These are phyloP conservation scores for Camelina neglecta DNA, from an alignment of 345 rosid genomes.

Conservation along the genomic window DNA sequence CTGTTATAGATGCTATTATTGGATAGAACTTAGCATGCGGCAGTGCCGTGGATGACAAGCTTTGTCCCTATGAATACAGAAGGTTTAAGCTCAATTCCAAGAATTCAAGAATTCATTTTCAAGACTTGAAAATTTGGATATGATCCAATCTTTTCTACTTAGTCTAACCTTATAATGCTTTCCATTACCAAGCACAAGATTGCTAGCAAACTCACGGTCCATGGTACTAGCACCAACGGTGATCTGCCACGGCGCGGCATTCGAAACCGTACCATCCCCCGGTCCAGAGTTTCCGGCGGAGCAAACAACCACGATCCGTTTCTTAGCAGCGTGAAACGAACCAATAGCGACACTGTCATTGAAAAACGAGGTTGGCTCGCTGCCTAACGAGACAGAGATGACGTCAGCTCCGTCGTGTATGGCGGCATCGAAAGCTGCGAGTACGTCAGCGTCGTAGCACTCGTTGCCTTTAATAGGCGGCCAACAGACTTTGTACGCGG, in stretches of 20 bases:
- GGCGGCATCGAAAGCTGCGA: constrained; percentile 74
- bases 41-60: constrained; percentile 58
- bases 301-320: constrained; percentile 63
- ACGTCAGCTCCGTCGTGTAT: constrained; percentile 82
- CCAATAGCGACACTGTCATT: constrained; percentile 73
- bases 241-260: constrained; percentile 85
- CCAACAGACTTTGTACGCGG: constrained; percentile 92
- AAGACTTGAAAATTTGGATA: background rate
- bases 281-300: constrained; percentile 94
- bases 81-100: background rate
- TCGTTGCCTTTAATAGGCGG: constrained; percentile 48
- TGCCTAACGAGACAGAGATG: constrained; percentile 75
- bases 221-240: constrained; percentile 91
- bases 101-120: background rate
- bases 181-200: constrained; percentile 62
- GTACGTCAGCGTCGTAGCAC: constrained; percentile 78
- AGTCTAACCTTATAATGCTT: constrained; percentile 60
- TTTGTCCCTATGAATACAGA: constrained; percentile 62
- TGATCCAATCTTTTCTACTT: background rate
- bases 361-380: constrained; percentile 49
- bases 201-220: constrained; percentile 81
- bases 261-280: constrained; percentile 59
- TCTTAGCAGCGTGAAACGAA: constrained; percentile 74
- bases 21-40: constrained; percentile 58
- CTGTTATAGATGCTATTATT: constrained; percentile 60